Conservation (phyloP, 176 grass and related monocot genomes). For the Aegilops longissima region DNA sequence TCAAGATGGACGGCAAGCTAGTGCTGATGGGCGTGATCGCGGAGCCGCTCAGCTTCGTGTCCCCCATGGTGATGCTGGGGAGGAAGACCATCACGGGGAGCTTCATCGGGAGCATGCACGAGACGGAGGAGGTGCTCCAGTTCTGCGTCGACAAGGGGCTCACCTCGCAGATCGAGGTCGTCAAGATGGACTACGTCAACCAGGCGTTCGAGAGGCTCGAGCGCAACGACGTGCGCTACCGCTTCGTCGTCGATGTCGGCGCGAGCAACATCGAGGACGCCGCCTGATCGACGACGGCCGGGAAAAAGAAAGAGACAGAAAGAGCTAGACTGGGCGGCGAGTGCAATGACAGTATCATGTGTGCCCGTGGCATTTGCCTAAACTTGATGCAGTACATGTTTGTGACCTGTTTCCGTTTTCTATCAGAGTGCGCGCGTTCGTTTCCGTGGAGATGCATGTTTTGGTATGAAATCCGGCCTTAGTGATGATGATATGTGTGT, state of each 20-base stretch:
- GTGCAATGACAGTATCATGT: neutral
- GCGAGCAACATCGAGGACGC: conserved; percentile 63
- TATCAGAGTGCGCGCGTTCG: neutral
- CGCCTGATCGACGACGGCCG: neutral
- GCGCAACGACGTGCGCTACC: conserved; percentile 91
- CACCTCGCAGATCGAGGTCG: conserved; percentile 81
- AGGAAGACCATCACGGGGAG: conserved; percentile 81
- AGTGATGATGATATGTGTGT: neutral
- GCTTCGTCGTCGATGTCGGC: conserved; percentile 92
- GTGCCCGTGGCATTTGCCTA: neutral
- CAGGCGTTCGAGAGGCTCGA: conserved; percentile 75
- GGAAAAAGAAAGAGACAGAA: neutral
- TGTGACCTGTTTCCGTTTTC: neutral
- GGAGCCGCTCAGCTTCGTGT: conserved; percentile 80
- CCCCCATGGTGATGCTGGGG: conserved; percentile 83
- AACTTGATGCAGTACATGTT: neutral
- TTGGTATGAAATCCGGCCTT: neutral
- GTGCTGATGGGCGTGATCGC: conserved; percentile 86
- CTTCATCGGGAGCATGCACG: conserved; percentile 85
- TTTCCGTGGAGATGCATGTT: neutral
- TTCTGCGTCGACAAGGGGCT: conserved; percentile 83
- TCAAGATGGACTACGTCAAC: conserved; percentile 97
- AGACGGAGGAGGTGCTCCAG: conserved; percentile 69
- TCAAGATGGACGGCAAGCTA: conserved; percentile 74
- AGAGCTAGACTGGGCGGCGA: neutral